Evolutionary conservation across 2,329 filamentous ascomycete genomes (phyloP).

Genomic region (Stromatinia cepivora): DNA sequence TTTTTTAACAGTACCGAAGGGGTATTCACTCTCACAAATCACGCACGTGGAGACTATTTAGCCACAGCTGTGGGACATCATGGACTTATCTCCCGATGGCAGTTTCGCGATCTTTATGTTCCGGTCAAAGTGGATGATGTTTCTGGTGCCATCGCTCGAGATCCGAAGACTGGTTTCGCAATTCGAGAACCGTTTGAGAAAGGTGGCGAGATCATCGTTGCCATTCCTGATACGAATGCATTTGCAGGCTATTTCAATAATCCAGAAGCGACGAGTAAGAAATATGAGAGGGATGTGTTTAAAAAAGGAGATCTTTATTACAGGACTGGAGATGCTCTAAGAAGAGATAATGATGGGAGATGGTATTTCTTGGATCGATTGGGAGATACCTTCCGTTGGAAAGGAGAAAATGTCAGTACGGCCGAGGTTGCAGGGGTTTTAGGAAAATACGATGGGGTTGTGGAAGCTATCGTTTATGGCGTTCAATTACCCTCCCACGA

Average conservation of each 20-base stretch:
- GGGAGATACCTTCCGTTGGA: conserved; percentile 76
- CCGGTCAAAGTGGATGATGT: conserved; percentile 69
- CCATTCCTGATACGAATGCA: conserved; percentile 53
- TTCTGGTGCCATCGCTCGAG: conserved; percentile 64
- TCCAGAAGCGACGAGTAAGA: conserved; percentile 64
- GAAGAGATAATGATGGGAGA: conserved; percentile 60
- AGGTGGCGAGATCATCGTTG: conserved; percentile 76
- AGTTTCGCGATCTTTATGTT: conserved; percentile 56
- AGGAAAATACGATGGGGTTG: conserved; percentile 57
- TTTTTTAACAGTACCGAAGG: conserved; percentile 81
- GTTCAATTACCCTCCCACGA: conserved; percentile 65
- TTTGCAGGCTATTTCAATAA: conserved; percentile 72
- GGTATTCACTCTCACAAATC: conserved; percentile 62
- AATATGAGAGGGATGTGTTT: conserved; percentile 65
- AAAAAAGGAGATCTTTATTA: conserved; percentile 68
- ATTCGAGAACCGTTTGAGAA: conserved; percentile 61
- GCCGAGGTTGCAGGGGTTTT: conserved; percentile 66
- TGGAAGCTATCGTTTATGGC: conserved; percentile 71
- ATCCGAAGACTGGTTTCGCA: conserved; percentile 68
- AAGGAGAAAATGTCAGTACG: conserved; percentile 67
- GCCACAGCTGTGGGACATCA: conserved; percentile 70
- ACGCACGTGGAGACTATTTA: conserved; percentile 60
- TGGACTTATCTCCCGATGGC: conserved; percentile 58
- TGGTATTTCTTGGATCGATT: conserved; percentile 71
- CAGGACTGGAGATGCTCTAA: conserved; percentile 65